Conservation (phyloP, 2,329 filamentous ascomycete species). For the Rhinocladiella mackenziei region DNA sequence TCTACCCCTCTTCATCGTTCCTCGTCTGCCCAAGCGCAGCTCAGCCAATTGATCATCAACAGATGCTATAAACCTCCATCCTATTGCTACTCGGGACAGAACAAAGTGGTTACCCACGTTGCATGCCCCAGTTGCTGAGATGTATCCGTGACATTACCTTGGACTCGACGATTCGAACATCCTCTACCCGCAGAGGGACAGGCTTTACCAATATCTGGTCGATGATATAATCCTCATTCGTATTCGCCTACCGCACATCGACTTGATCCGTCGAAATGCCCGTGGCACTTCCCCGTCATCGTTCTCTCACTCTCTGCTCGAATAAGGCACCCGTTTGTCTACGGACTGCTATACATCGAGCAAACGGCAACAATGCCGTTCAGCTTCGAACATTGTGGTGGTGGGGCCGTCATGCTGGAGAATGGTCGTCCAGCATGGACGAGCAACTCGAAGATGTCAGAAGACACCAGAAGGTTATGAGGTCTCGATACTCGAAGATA, state of each 20-base stretch:
- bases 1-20: background rate
- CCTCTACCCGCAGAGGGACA: too few species aligned
- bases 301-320: background rate
- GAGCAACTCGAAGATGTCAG: constrained; percentile 24
- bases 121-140: background rate
- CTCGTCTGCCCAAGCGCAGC: background rate
- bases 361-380: constrained; percentile 2
- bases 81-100: background rate
- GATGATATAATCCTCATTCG: too few species aligned
- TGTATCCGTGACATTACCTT: too few species aligned
- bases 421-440: constrained; percentile 12
- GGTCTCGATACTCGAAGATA: constrained; percentile 27
- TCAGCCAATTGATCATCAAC: background rate
- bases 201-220: too few species aligned
- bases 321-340: constrained; percentile 6
- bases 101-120: background rate
- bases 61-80: background rate
- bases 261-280: constrained; percentile 1
- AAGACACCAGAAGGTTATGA: constrained; percentile 27
- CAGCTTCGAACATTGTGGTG: constrained; percentile 28
- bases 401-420: constrained; percentile 23
- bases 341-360: constrained; percentile 10
- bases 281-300: background rate
- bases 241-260: too few species aligned
- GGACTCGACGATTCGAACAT: too few species aligned